Evolutionary conservation across 192 early-diverging fungal genomes (phyloP).

Genomic region (Entomortierella chlamydospora): DNA sequence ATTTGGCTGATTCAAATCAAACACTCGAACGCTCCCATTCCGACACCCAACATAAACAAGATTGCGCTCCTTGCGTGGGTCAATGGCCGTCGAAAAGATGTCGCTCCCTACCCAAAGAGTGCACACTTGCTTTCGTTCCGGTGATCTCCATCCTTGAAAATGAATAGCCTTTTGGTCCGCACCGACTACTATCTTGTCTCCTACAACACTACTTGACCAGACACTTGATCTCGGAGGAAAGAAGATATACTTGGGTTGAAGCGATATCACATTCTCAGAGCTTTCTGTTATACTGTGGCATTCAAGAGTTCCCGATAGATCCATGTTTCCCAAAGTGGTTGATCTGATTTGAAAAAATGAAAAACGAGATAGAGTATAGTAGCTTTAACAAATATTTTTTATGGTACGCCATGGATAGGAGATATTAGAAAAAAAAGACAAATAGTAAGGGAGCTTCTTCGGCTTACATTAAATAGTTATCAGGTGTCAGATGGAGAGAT

Average conservation of each 20-base stretch:
- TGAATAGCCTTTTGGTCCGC: conserved; percentile 19
- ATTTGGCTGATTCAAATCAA: conserved; percentile 27
- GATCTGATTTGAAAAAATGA: conserved; percentile 23
- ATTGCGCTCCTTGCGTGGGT: conserved; percentile 7
- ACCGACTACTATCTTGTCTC: conserved; percentile 17
- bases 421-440: too few relatives aligned
- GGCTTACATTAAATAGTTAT: conserved; percentile 30
- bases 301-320: conserved; percentile 16
- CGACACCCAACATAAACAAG: conserved; percentile 46
- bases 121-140: not conserved
- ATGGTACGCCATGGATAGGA: too few relatives aligned
- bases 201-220: conserved; percentile 23
- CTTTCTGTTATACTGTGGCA: conserved; percentile 11
- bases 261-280: not conserved
- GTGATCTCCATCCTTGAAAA: conserved; percentile 23
- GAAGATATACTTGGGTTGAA: not conserved
- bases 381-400: too few relatives aligned
- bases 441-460: too few relatives aligned
- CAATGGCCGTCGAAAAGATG: conserved; percentile 35
- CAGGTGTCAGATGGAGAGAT: conserved; percentile 27
- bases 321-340: conserved; percentile 35
- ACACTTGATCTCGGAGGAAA: conserved; percentile 30
- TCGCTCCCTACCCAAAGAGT: conserved; percentile 45
- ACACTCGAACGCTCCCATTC: conserved; percentile 31
- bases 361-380: too few relatives aligned